Base-by-base conservation (phyloP, 306 rosid genomes). In the Biancaea sappan region DNA sequence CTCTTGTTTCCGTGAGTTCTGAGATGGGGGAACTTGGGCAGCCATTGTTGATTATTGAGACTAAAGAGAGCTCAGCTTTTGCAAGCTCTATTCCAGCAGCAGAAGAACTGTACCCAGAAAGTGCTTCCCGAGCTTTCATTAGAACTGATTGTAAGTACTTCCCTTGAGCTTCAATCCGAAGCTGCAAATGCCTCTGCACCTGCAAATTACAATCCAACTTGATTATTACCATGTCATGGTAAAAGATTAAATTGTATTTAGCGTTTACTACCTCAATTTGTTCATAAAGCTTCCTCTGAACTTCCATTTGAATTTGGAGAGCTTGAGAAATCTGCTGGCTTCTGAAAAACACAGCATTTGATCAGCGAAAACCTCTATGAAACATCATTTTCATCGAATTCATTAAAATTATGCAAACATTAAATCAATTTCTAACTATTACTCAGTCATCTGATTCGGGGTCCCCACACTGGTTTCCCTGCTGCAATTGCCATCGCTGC, bases 151-250 rank as follows among this genome's bases (percentile, higher is more conserved):
- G 97, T 67, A 95, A 84, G 63, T 95, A 95, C 78, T 87, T 90
- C 70, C 97, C 98, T 83, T 95, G 98, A 40, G 99, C 97, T 88
- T 95, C 98, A 2, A 95, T 95, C 73, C 93, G 68, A 66, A 90
- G 82, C 82, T 95, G 96, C 76, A 95, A 84, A 85, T 86, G 98
- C 48, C 89, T 90, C 77, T 92, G 97, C 54, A 95, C 98, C 98
- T 91, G 86, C 3, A 67, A 78, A 74, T 40, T 31, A 44, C 1
- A 52, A 44, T 59, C 52, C 66, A 65, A 79, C 18, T 50, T 64
- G 5, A 52, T 69, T n/a, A n/a, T n/a, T n/a, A n/a, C n/a, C n/a
- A n/a, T n/a, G n/a, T n/a, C n/a, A n/a, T n/a, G n/a, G n/a, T n/a
- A n/a, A n/a, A 41, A 48, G 64, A 28, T 84, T 40, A 6, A 22